phyloP scores from a whole-genome alignment of 176 grass and related monocot species.

The Areca catechu region DNA sequence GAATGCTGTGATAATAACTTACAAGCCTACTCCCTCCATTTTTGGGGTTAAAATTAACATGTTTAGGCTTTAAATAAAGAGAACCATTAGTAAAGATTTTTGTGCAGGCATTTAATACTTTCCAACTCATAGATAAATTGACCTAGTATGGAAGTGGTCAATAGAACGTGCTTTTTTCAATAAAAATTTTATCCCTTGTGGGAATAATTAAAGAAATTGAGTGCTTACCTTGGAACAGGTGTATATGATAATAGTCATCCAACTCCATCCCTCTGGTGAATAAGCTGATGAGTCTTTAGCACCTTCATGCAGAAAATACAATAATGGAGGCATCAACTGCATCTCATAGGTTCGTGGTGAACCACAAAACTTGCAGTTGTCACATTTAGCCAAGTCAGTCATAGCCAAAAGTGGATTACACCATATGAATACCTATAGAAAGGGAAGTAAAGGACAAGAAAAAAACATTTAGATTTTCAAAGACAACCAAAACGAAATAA shows the following conservation, averaged over 20 bases:
- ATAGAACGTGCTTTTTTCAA: too few species aligned
- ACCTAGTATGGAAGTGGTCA: too few species aligned
- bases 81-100: too few species aligned
- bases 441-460: constrained; percentile 11
- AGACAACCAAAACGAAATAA: not conserved
- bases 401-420: constrained; percentile 40
- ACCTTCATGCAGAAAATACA: constrained; percentile 80
- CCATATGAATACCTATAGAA: constrained; percentile 62
- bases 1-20: too few species aligned
- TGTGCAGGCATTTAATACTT: too few species aligned
- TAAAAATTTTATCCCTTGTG: not conserved
- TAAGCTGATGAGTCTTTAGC: constrained; percentile 37
- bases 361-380: constrained; percentile 52
- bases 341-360: constrained; percentile 49
- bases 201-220: constrained; percentile 3
- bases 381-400: constrained; percentile 27
- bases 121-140: too few species aligned
- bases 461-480: constrained; percentile 7
- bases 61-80: too few species aligned
- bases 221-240: constrained; percentile 56
- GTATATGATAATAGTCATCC: constrained; percentile 74
- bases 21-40: too few species aligned
- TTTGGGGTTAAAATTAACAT: too few species aligned
- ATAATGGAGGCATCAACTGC: constrained; percentile 84
- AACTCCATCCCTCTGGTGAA: constrained; percentile 62